Evolutionary conservation across 164 flowering plant genomes (phyloP).

Genomic region (Macadamia tetraphylla): DNA sequence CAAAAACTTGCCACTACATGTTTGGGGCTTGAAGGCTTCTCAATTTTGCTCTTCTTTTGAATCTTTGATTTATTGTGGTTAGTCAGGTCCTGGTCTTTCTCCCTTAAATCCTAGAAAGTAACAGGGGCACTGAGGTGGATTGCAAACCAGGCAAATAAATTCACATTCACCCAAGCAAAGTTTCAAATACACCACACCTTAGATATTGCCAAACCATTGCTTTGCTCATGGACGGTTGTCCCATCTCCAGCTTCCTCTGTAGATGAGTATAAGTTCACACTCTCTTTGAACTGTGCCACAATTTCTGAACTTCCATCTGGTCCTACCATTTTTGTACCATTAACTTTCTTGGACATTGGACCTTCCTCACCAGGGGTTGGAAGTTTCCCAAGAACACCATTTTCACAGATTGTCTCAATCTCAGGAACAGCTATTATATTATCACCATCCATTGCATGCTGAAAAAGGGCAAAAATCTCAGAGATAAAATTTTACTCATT

Average conservation of each 20-base stretch:
- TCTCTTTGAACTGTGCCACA: constrained; percentile 20
- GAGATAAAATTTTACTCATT: neutral
- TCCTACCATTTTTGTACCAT: constrained; percentile 19
- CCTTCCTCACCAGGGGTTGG: constrained; percentile 16
- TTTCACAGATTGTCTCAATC: constrained; percentile 27
- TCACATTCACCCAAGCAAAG: neutral
- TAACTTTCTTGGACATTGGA: constrained; percentile 15
- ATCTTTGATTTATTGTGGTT: constrained; percentile 29
- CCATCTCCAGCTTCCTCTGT: constrained; percentile 19
- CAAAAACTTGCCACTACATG: constrained; percentile 17
- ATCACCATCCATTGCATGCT: constrained; percentile 45
- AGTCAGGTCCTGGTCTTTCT: constrained; percentile 14
- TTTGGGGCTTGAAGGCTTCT: constrained; percentile 34
- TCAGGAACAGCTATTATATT: constrained; percentile 16
- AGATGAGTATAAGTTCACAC: constrained; percentile 12
- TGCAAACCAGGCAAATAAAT: constrained; percentile 2
- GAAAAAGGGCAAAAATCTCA: constrained; percentile 16
- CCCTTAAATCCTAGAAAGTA: constrained; percentile 37
- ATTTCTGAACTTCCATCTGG: constrained; percentile 24
- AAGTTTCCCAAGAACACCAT: constrained; percentile 30
- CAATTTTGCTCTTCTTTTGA: constrained; percentile 35
- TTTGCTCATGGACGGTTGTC: constrained; percentile 15
- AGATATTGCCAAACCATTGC: constrained; percentile 25
- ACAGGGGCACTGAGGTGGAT: neutral
- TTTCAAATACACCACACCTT: constrained; percentile 22